phyloP scores from a whole-genome alignment of 257 asterid species.

The Gentiana dahurica region DNA sequence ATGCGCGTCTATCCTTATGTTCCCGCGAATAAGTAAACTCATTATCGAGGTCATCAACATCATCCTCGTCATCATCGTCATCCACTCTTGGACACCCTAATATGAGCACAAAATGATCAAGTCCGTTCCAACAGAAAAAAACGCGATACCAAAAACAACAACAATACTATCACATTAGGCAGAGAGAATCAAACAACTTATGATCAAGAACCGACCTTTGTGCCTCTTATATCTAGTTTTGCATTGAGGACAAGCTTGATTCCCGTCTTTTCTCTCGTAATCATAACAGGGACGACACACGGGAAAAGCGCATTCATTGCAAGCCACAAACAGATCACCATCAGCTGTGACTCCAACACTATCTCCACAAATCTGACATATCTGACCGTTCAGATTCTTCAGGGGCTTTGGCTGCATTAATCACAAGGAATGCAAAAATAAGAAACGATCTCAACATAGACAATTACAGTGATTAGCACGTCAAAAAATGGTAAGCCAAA shows the following conservation, averaged over 20 bases:
- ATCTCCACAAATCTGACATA: conserved; percentile 91
- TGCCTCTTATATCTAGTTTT: conserved; percentile 83
- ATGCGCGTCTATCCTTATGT: conserved; percentile 60
- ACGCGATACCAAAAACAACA: neutral
- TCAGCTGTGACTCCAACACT: conserved; percentile 48
- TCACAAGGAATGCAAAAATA: conserved; percentile 10
- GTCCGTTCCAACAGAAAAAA: conserved; percentile 1
- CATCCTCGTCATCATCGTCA: conserved; percentile 92
- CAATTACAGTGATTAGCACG: too few species aligned
- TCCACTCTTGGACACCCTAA: conserved; percentile 89
- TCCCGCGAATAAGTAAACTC: conserved; percentile 59
- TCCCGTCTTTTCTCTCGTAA: conserved; percentile 88
- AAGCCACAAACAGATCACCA: conserved; percentile 83
- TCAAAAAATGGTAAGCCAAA: too few species aligned
- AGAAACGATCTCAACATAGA: conserved; percentile 5
- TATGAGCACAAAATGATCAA: conserved; percentile 1
- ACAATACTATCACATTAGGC: too few species aligned
- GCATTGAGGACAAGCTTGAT: conserved; percentile 84
- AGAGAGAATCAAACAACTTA: too few species aligned
- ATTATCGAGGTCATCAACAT: conserved; percentile 67
- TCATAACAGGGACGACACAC: conserved; percentile 92
- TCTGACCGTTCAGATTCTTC: conserved; percentile 59
- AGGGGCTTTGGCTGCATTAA: conserved; percentile 57
- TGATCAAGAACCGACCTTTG: conserved; percentile 42
- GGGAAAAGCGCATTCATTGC: conserved; percentile 92